Percentiles rank a stretch among this genome's conserved stretches.
Evolutionary conservation across 768 basidiomycete genomes (phyloP).

Genomic region (Agaricus blazei): DNA sequence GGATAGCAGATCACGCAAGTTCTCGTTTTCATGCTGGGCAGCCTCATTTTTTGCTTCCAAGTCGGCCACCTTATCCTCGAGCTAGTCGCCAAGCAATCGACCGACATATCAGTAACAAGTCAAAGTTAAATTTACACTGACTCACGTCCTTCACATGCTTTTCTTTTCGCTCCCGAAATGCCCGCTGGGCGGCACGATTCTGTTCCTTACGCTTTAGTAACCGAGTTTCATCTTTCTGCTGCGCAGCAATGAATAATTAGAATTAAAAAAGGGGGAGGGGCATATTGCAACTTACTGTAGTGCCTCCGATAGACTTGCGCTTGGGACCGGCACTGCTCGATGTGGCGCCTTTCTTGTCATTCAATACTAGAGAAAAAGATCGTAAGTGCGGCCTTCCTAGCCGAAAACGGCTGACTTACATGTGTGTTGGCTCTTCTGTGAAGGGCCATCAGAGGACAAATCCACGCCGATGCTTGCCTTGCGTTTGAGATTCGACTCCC

Average conservation of each 20-base stretch:
- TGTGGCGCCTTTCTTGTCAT: conserved; percentile 21
- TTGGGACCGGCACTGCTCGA: conserved; percentile 20
- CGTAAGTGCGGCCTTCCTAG: background rate
- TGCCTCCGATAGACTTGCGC: conserved; percentile 29
- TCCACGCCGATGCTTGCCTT: conserved; percentile 64
- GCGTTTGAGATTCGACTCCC: conserved; percentile 55
- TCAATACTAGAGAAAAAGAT: conserved; percentile 13
- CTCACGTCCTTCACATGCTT: conserved; percentile 95
- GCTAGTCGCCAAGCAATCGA: conserved; percentile 33
- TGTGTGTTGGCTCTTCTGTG: conserved; percentile 61
- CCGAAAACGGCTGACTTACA: conserved; percentile 29
- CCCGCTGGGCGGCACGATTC: conserved; percentile 94
- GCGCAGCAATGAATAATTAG: background rate
- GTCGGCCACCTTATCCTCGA: conserved; percentile 87
- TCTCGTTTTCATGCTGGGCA: conserved; percentile 77
- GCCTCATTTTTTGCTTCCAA: conserved; percentile 80
- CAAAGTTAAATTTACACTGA: conserved; percentile 15
- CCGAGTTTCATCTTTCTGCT: conserved; percentile 65
- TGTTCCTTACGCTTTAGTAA: conserved; percentile 92
- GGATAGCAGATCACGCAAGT: conserved; percentile 78
- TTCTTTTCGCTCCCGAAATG: conserved; percentile 96
- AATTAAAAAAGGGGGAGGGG: background rate
- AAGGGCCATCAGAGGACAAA: conserved; percentile 54
- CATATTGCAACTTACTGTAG: conserved; percentile 18
- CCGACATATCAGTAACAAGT: background rate